A percentile compares a stretch with the other conserved stretches of the same genome.
Conservation (phyloP, 768 basidiomycete species). For the Tylopilus vinaceipallidus region DNA sequence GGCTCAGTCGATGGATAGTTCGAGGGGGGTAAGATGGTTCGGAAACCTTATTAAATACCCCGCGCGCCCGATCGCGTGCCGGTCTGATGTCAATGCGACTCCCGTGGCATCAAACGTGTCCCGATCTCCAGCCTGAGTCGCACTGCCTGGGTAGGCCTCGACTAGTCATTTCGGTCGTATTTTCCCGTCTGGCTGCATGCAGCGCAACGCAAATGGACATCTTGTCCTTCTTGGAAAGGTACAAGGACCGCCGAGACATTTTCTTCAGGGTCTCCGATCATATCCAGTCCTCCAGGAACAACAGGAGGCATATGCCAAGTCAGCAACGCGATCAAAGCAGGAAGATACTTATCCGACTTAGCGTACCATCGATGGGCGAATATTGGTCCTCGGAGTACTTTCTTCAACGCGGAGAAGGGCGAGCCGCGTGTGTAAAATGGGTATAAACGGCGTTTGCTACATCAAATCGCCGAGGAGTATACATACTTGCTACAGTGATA, state of each 20-base stretch:
- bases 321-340: neutral
- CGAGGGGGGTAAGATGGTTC: neutral
- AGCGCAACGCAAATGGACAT: neutral
- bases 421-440: neutral
- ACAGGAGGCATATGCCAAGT: neutral
- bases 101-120: slow-evolving; percentile 14
- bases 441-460: neutral
- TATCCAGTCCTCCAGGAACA: neutral
- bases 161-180: slow-evolving; percentile 3
- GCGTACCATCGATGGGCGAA: neutral
- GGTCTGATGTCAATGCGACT: slow-evolving; percentile 6
- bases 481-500: neutral
- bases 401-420: neutral
- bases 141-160: slow-evolving; percentile 10
- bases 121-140: slow-evolving; percentile 16
- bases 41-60: slow-evolving; percentile 8
- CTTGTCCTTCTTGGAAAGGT: slow-evolving; percentile 1
- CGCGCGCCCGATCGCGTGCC: slow-evolving; percentile 12
- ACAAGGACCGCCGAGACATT: neutral
- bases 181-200: slow-evolving; percentile 1
- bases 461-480: neutral
- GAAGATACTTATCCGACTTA: neutral
- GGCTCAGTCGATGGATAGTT: neutral
- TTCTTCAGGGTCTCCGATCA: neutral
- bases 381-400: neutral